These are phyloP conservation scores for Diaporthe ampelina DNA, from an alignment of 2,329 filamentous ascomycete species.

Conservation along the genomic window DNA sequence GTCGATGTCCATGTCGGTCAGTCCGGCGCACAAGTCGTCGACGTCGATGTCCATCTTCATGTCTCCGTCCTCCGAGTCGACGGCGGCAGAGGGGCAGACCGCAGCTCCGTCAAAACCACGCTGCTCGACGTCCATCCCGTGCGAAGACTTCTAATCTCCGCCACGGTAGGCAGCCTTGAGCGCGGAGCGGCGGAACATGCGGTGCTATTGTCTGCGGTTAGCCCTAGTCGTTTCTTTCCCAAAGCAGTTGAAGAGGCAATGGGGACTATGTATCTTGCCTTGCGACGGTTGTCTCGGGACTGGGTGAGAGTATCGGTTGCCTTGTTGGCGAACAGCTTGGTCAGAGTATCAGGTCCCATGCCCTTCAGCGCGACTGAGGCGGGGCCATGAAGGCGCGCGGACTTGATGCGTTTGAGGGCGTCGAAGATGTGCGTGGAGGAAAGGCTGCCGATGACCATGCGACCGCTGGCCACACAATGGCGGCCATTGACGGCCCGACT, in stretches of 20 bases:
- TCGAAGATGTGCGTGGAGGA: no score
- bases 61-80: background rate
- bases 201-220: background rate
- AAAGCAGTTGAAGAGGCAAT: background rate
- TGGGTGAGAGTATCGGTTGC: no score
- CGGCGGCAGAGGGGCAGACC: background rate
- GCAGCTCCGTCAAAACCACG: background rate
- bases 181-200: background rate
- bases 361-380: background rate
- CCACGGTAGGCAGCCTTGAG: no score
- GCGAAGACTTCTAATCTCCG: slow-evolving; percentile 1
- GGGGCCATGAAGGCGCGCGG: background rate
- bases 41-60: background rate
- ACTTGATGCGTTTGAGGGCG: background rate
- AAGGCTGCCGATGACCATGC: background rate
- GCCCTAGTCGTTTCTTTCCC: background rate
- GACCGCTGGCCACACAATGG: background rate
- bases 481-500: background rate
- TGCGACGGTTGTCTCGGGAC: background rate
- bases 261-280: background rate
- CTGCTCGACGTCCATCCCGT: background rate
- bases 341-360: background rate
- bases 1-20: background rate
- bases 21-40: no score
- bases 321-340: background rate